phyloP scores from a whole-genome alignment of 1,139 yeast genomes.

The Candida smagusa region DNA sequence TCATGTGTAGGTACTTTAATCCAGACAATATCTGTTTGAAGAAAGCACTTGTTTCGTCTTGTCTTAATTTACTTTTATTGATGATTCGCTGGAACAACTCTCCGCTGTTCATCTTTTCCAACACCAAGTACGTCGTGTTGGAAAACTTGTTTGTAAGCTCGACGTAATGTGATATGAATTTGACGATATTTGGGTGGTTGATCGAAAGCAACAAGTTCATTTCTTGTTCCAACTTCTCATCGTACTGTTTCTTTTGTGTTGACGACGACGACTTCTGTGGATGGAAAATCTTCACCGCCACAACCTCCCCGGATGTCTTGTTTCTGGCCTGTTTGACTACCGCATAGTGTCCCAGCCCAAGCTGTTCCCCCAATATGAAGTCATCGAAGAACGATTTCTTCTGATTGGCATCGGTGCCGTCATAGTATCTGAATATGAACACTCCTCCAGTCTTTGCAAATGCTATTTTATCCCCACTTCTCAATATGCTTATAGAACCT shows the following conservation, averaged over 20 bases:
- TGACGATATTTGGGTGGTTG: constrained; percentile 68
- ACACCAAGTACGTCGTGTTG: constrained; percentile 60
- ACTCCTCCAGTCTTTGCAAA: constrained; percentile 60
- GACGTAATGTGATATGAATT: constrained; percentile 61
- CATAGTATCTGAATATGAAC: constrained; percentile 52
- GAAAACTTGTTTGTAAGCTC: constrained; percentile 60
- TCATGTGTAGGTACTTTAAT: constrained; percentile 58
- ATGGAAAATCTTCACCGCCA: constrained; percentile 76
- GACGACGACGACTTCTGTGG: constrained; percentile 44
- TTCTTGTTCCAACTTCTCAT: constrained; percentile 62
- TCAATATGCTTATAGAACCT: constrained; percentile 40
- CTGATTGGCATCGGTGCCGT: constrained; percentile 15
- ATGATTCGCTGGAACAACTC: constrained; percentile 71
- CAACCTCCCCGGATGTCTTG: constrained; percentile 54
- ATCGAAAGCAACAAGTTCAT: constrained; percentile 63
- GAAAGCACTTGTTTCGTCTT: constrained; percentile 59
- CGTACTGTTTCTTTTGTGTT: constrained; percentile 20
- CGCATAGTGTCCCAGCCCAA: constrained; percentile 80
- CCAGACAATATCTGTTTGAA: constrained; percentile 64
- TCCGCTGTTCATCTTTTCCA: constrained; percentile 73
- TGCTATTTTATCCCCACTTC: constrained; percentile 61
- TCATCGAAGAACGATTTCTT: constrained; percentile 52
- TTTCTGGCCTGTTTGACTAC: constrained; percentile 68
- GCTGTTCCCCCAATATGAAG: constrained; percentile 56
- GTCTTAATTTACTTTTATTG: constrained; percentile 55